Evolutionary conservation across 345 rosid species (phyloP), one percentile per base, ranked within the genome.

Genomic region (Microthlaspi erraticum): DNA sequence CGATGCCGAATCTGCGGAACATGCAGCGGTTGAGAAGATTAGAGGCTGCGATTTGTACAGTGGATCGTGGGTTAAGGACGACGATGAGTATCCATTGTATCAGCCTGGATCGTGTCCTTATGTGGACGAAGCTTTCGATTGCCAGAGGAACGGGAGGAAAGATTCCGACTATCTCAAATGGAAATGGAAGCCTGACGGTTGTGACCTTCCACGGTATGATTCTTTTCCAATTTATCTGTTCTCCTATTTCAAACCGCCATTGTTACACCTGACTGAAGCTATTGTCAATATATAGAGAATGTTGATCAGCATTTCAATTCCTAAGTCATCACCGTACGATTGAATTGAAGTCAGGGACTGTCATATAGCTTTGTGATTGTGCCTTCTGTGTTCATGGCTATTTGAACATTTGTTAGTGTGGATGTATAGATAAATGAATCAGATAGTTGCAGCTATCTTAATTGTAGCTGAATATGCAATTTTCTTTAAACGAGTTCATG

Each of bases 141-240:
- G 99, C 81, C 95, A 88, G 51, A 69, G 50, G 57, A 94, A 91
- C 38, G 97, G 96, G 23, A 84, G 99, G 64, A 68, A 52, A 2
- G 99, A 89, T 80, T 81, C 90, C 0, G 85, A 79, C 6, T 94
- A 89, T 83, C 77, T 91, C 17, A 68, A 72, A 36, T 91, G 95
- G 99, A 81, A 84, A 31, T 94, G 99, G 99, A 85, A 89, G 84
- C 99, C 99, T 31, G 76, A 94, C 50, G 95, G 72, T 45, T 94
- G 97, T 74, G 90, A 89, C 72, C 97, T 91, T 61, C 99, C 97
- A 16, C 70, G 79, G 79, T 75, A 75, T 10, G 23, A 50, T 64
- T 9, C 38, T 31, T 38, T 61, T 26, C 39, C 6, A 32, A 13
- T 57, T 31, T 1, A n/a, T 45, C 29, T 54, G 2, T 31, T 49